Evolutionary conservation across 2,329 filamentous ascomycete species (phyloP), one percentile per base, ranked within the genome.

Genomic region (Gaeumannomyces sp.): DNA sequence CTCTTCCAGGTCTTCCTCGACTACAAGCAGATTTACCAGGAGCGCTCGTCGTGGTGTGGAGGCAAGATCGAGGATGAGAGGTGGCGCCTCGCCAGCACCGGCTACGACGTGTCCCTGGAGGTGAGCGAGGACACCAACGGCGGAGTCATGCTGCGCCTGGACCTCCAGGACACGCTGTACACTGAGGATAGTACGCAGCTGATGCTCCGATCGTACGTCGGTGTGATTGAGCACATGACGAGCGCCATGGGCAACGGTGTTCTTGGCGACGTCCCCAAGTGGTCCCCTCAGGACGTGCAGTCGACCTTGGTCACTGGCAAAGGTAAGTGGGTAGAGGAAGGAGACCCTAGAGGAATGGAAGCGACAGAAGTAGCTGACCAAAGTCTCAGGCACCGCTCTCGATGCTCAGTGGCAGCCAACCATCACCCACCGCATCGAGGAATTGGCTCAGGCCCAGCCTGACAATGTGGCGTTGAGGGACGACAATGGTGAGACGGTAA

Each of bases 1-100:
- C 50, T 85, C 0, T 85, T 84, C 73, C 83, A 86, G 69, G 75
- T 72, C 0, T 72, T 75, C 59, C 28, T 77, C 59, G 69, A 77
- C 65, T 77, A 76, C 61, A 71, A 68, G 16, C 57, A 59, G 57
- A 71, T 68, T 19, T 64, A 66, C 27, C 66, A 67, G 19, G 69
- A 73, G 64, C 67, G 66, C 45, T 65, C 64, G 31, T 28, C 25
- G 38, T 70, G 65, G 38, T 64, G 67, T 57, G 67, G 71, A 45
- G 67, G 65, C 53, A 59, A 70, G 35, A 58, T 70, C 31, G 66
- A 71, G 29, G 58, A 67, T 29, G 31, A 67, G 59, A 31, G 70
- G 25, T 65, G 69, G 31, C 16, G 68, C 11, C 38, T 53, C 2
- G 68, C 67, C 3, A 61, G 65, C 2, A 72, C 66, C 13, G 69